A percentile compares a stretch with the other conserved stretches of the same genome.
phyloP scores from a whole-genome alignment of 2,329 filamentous ascomycete genomes.

The Xylaria sp. region DNA sequence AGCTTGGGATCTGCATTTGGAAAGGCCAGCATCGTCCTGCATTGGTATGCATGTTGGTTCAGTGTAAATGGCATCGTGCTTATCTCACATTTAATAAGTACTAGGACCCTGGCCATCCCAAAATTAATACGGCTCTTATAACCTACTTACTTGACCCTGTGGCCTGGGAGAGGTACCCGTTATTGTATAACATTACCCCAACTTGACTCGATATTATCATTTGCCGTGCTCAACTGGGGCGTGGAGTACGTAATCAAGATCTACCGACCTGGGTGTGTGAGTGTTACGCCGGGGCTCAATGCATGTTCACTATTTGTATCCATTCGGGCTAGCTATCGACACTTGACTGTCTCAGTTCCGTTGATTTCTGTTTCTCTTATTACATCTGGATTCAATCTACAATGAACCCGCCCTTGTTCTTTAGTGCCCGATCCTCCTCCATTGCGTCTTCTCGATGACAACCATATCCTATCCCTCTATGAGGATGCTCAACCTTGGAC shows the following conservation, averaged over 20 bases:
- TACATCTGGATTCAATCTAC: not conserved
- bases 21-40: conserved; percentile 5
- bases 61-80: conserved; percentile 10
- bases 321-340: not conserved
- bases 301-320: not conserved
- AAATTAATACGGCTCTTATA: conserved; percentile 22
- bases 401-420: not conserved
- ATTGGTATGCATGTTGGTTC: conserved; percentile 7
- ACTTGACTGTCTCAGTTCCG: not conserved
- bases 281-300: not conserved
- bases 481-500: not conserved
- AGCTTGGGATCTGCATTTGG: conserved; percentile 2
- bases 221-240: not conserved
- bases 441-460: not conserved
- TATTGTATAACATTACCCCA: conserved; percentile 8
- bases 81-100: conserved; percentile 32
- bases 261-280: not conserved
- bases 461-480: not conserved
- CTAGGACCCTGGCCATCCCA: not conserved
- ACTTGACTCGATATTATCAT: not conserved
- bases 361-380: not conserved
- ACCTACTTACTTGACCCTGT: not conserved
- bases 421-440: not conserved
- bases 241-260: not conserved
- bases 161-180: not conserved